Evolutionary conservation across 2,329 filamentous ascomycete species (phyloP), one percentile per base, ranked within the genome.

Genomic region (Sporothrix brunneoviolacea): DNA sequence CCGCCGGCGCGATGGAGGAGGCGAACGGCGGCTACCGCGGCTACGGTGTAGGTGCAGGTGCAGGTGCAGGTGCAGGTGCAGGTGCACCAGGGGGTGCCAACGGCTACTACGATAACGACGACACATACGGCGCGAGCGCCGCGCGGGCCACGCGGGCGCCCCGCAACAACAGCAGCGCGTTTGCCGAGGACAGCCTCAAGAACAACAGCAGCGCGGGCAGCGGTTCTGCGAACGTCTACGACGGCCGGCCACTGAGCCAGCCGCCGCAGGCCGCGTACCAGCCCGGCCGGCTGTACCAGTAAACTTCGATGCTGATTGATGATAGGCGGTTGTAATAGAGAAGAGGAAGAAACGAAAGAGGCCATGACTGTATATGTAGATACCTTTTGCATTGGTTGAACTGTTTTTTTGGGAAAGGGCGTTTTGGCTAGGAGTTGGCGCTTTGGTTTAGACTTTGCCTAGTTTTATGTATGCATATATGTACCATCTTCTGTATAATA

Each of bases 61-160:
- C 15, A 15, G 32, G 6, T 33, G 12, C 43, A 21, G 22, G 32
- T 36, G 8, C 24, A 32, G n/a, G 43, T n/a, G n/a, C n/a, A n/a
- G n/a, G n/a, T n/a, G n/a, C n/a, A n/a, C n/a, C 43, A 16, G 32
- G 27, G 13, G 44, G 24, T 10, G 19, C 22, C 10, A 35, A 27
- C 9, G 46, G 21, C 40, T 27, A 32, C 19, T 47, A 40, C 33
- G 41, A 40, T n/a, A 44, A 40, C 33, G 41, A 43, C 22, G 50
- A 15, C 18, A 32, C 39, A 19, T 57, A 57, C 32, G 48, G 46
- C 51, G 38, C 53, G 51, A 57, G 53, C 21, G 53, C 55, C 0
- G 51, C 55, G 1, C 53, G 53, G 8, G 55, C 55, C 1, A 57
- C 55, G 0, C 51, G 54, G 8, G 4, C 18, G 1, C 18, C 48